Evolutionary conservation across 2,329 filamentous ascomycete species (phyloP), one percentile per base, ranked within the genome.

Genomic region (Elsinoe perseae): DNA sequence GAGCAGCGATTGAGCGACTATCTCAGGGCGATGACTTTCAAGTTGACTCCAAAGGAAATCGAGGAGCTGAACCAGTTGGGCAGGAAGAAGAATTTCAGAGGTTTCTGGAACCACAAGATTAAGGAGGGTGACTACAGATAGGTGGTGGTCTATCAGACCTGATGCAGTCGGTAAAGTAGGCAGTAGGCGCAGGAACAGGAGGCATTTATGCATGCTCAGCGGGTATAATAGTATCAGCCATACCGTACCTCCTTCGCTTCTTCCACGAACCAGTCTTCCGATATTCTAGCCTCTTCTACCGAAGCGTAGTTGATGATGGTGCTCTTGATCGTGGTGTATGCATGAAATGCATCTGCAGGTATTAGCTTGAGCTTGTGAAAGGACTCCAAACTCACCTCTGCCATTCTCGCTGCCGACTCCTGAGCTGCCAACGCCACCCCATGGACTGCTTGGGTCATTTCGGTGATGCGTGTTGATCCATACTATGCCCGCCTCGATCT

Each of bases 351-450:
- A 61, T 74, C 68, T 68, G 38, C 5, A 21, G 21, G 14, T 1
- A 4, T 50, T 25, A 34, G 54, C 20, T 56, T 44, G 32, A 9
- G 21, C 5, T n/a, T 40, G 1, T 9, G 23, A 25, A 14, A 30
- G 9, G n/a, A 30, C 14, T n/a, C 5, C 7, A 80, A 0, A 79
- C 61, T 82, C 80, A 63, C 85, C 85, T 0, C 83, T 62, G 0
- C 85, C 85, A 63, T 89, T 88, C 72, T 89, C 86, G 59, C 84
- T 87, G 1, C 85, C 85, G 0, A 88, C 77, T 1, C 85, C 85
- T 1, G 79, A 76, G 32, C 73, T 73, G 62, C 82, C 82, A 27
- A 80, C 73, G 1, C 84, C 82, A 23, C 85, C 85, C 84, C 85
- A 85, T 0, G 85, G 82, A 58, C 83, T 84, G 61, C 83, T 83